Percentiles rank a stretch among this genome's conserved stretches.
Evolutionary conservation across 2,329 filamentous ascomycete genomes (phyloP).

Genomic region (Fusarium devonianum): DNA sequence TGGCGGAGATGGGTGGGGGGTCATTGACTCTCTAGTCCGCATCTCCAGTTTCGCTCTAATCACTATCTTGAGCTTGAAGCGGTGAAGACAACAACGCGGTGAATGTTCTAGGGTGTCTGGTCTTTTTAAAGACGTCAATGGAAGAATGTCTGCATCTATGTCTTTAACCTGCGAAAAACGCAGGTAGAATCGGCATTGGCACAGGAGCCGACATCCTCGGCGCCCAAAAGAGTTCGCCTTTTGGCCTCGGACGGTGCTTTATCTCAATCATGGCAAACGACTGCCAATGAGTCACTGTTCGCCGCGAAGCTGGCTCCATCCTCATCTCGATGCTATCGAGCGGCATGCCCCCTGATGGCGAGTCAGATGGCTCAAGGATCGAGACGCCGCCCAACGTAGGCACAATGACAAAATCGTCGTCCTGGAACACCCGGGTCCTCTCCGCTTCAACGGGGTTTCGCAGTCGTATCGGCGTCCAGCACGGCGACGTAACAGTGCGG

Average conservation of each 20-base stretch:
- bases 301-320: neutral
- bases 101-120: no score
- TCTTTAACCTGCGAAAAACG: no score
- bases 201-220: no score
- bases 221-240: neutral
- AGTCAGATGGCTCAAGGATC: conserved; percentile 8
- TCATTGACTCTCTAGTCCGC: no score
- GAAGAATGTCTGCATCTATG: no score
- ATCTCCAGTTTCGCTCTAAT: no score
- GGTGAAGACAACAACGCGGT: no score
- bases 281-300: neutral
- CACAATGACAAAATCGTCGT: conserved; percentile 27
- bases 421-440: conserved; percentile 19
- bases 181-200: no score
- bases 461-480: conserved; percentile 4
- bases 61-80: no score
- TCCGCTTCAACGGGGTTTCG: neutral
- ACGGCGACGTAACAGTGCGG: neutral
- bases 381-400: conserved; percentile 15
- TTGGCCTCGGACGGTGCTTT: neutral
- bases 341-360: neutral
- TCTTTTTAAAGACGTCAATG: no score
- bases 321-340: neutral
- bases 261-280: conserved; percentile 2
- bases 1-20: conserved; percentile 4